Evolutionary conservation across 2,329 filamentous ascomycete species (phyloP).

Genomic region (Hypoxylon rubiginosum): DNA sequence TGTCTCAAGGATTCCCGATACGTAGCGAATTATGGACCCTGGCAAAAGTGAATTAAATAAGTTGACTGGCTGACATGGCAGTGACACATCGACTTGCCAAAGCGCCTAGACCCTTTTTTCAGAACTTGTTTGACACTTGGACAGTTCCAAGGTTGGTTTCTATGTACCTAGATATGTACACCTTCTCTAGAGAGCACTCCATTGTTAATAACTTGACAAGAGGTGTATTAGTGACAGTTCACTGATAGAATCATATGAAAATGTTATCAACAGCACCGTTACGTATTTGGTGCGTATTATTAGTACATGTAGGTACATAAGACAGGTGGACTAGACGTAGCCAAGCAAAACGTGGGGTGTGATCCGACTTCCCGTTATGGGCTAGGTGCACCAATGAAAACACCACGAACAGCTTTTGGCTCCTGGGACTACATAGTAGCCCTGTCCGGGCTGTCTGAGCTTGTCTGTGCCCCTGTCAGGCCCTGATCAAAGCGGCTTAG

Average conservation of each 20-base stretch:
- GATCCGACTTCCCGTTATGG: constrained; percentile 23
- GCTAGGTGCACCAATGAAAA: constrained; percentile 28
- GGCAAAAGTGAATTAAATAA: constrained; percentile 3
- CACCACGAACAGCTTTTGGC: constrained; percentile 14
- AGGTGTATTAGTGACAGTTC: background rate
- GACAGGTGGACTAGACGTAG: background rate
- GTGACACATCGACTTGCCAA: background rate
- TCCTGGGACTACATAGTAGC: background rate
- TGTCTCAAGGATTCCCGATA: constrained; percentile 9
- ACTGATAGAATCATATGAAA: background rate
- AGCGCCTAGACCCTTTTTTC: background rate
- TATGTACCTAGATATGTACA: background rate
- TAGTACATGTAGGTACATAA: too few relatives aligned
- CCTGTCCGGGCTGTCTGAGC: background rate
- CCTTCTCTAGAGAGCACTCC: background rate
- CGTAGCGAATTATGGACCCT: constrained; percentile 7
- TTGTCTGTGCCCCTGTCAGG: background rate
- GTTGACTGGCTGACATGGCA: background rate
- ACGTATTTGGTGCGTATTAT: too few relatives aligned
- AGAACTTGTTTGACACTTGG: constrained; percentile 1
- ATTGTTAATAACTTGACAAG: background rate
- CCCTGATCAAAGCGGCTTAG: constrained; percentile 15
- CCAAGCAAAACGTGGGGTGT: constrained; percentile 16
- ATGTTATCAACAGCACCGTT: background rate
- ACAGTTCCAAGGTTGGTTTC: background rate